Percentiles rank a stretch among this genome's conserved stretches.
Conservation (phyloP, 176 grass and related monocot species). For the Urochloa ruziziensis region DNA sequence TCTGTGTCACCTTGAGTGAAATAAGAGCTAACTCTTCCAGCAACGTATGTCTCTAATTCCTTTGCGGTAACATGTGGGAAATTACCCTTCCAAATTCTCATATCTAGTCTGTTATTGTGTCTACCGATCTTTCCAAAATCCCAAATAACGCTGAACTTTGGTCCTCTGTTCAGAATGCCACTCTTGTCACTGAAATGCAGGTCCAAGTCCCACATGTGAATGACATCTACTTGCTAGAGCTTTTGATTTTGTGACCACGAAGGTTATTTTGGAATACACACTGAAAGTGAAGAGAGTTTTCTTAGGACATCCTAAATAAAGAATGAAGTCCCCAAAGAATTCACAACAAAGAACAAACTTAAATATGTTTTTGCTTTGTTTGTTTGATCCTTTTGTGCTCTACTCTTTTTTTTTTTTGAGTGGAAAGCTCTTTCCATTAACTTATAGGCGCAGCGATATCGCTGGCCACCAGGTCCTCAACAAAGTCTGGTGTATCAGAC, state of each 20-base stretch:
- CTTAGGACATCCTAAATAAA: neutral
- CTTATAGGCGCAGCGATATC: no score
- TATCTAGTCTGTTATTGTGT: neutral
- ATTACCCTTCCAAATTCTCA: neutral
- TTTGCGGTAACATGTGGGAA: conserved; percentile 12
- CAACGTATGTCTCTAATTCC: conserved; percentile 49
- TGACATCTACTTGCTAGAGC: no score
- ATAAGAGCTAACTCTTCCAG: conserved; percentile 78
- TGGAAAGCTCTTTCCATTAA: no score
- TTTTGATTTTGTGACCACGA: neutral
- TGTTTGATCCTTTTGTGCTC: neutral
- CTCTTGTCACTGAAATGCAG: neutral
- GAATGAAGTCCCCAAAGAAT: neutral
- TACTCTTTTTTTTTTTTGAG: neutral
- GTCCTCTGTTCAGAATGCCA: neutral
- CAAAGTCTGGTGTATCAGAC: no score
- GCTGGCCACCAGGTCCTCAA: no score
- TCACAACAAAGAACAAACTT: neutral
- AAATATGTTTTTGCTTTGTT: no score
- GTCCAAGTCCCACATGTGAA: neutral
- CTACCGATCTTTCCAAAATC: neutral
- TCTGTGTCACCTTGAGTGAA: conserved; percentile 73
- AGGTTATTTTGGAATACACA: conserved; percentile 2
- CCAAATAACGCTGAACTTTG: neutral
- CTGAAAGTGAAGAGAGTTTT: neutral